phyloP scores from a whole-genome alignment of 805 yeast genomes.

The Yamadazyma sp. region DNA sequence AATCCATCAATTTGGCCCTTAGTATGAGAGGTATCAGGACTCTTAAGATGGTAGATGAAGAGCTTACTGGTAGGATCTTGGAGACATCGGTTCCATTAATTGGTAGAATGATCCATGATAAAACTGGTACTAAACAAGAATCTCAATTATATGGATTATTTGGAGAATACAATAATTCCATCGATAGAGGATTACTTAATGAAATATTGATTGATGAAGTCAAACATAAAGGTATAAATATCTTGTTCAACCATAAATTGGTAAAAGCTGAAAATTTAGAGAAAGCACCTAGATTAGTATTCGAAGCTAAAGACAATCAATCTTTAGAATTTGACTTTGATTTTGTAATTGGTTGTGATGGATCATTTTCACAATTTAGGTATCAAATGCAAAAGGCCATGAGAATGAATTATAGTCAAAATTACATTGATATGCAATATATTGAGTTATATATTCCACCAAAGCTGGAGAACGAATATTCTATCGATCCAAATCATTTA shows the following conservation, averaged over 20 bases:
- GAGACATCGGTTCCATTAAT: conserved; percentile 74
- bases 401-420: conserved; percentile 70
- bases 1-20: conserved; percentile 84
- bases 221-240: conserved; percentile 38
- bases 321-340: conserved; percentile 39
- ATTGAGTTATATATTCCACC: conserved; percentile 78
- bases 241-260: conserved; percentile 59
- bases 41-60: conserved; percentile 56
- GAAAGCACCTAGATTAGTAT: conserved; percentile 20
- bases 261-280: conserved; percentile 29
- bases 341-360: conserved; percentile 80
- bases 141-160: conserved; percentile 75
- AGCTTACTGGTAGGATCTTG: conserved; percentile 54
- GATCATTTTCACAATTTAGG: conserved; percentile 74
- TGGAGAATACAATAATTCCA: conserved; percentile 83
- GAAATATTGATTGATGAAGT: conserved; percentile 62
- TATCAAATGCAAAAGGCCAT: conserved; percentile 61
- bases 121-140: conserved; percentile 52
- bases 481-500: conserved; percentile 67
- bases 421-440: conserved; percentile 81
- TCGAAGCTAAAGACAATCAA: conserved; percentile 15
- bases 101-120: conserved; percentile 86
- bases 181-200: conserved; percentile 73
- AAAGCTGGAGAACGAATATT: conserved; percentile 36
- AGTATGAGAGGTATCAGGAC: conserved; percentile 80